Evolutionary conservation across 2,329 filamentous ascomycete species (phyloP).

Genomic region (Cercospora sp.): DNA sequence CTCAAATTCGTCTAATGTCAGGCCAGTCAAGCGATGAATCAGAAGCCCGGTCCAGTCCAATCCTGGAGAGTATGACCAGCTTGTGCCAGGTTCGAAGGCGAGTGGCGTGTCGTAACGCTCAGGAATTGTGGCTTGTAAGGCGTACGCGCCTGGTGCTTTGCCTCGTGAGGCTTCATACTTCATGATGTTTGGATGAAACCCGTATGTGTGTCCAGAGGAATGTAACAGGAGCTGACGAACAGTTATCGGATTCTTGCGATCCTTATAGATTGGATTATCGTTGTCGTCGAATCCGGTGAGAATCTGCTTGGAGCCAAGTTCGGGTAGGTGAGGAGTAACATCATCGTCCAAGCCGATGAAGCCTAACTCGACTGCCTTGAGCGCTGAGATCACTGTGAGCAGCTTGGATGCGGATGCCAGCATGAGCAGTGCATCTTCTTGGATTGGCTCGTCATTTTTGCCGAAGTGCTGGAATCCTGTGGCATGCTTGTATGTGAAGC

Average conservation of each 20-base stretch:
- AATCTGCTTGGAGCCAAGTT: conserved; percentile 52
- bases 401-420: conserved; percentile 48
- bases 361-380: conserved; percentile 59
- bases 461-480: conserved; percentile 31
- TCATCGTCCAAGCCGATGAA: conserved; percentile 51
- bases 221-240: conserved; percentile 55
- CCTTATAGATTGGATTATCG: conserved; percentile 38
- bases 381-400: conserved; percentile 53
- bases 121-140: conserved; percentile 41
- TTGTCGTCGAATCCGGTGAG: conserved; percentile 51
- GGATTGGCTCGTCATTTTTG: conserved; percentile 30
- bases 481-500: conserved; percentile 36
- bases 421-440: conserved; percentile 36
- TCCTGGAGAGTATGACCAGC: conserved; percentile 53
- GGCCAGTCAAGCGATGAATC: conserved; percentile 51
- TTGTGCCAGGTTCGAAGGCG: conserved; percentile 52
- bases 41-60: conserved; percentile 58
- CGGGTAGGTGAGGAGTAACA: conserved; percentile 49
- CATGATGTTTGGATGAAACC: conserved; percentile 42
- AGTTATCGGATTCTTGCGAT: conserved; percentile 49
- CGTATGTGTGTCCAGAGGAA: conserved; percentile 52
- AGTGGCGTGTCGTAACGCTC: conserved; percentile 51
- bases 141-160: background rate
- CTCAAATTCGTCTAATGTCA: conserved; percentile 49
- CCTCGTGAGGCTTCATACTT: conserved; percentile 29